Conservation (phyloP, 352 stramenopile species). For the Phytophthora pini region DNA sequence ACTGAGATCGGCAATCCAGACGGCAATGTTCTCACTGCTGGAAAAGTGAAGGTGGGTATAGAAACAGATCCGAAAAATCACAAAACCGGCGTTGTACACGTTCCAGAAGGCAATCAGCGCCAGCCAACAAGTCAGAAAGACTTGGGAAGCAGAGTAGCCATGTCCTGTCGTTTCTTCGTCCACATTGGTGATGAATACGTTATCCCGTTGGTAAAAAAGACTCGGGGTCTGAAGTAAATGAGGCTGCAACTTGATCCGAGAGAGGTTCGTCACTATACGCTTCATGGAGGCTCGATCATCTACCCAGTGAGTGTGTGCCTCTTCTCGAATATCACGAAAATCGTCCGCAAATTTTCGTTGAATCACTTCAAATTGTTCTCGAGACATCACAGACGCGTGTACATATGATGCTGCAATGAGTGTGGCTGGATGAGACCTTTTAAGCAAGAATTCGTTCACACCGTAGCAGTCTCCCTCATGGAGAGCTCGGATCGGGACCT, state of each 20-base stretch:
- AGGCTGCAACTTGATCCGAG: conserved; percentile 57
- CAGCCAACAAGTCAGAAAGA: conserved; percentile 43
- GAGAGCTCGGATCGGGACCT: conserved; percentile 46
- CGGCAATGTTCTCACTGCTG: conserved; percentile 5
- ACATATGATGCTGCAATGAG: conserved; percentile 51
- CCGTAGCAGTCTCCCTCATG: conserved; percentile 60
- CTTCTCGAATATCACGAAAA: conserved; percentile 45
- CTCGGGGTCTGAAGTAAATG: conserved; percentile 54
- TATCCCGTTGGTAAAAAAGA: conserved; percentile 70
- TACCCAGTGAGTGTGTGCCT: conserved; percentile 40
- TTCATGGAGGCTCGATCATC: conserved; percentile 41
- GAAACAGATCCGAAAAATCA: conserved; percentile 75
- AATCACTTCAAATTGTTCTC: conserved; percentile 72
- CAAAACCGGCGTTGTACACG: conserved; percentile 67
- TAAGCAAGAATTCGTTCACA: conserved; percentile 66
- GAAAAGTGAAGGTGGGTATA: conserved; percentile 34
- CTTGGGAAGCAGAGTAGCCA: too few relatives aligned
- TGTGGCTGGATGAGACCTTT: conserved; percentile 45
- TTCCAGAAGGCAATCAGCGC: conserved; percentile 57
- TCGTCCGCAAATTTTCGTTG: conserved; percentile 65
- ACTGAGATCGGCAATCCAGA: conserved; percentile 40
- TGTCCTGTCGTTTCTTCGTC: conserved; percentile 4
- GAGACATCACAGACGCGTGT: conserved; percentile 56
- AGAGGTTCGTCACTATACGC: conserved; percentile 50
- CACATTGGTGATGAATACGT: conserved; percentile 7